phyloP scores from a whole-genome alignment of 2,329 filamentous ascomycete genomes.

The Juglanconis juglandina region DNA sequence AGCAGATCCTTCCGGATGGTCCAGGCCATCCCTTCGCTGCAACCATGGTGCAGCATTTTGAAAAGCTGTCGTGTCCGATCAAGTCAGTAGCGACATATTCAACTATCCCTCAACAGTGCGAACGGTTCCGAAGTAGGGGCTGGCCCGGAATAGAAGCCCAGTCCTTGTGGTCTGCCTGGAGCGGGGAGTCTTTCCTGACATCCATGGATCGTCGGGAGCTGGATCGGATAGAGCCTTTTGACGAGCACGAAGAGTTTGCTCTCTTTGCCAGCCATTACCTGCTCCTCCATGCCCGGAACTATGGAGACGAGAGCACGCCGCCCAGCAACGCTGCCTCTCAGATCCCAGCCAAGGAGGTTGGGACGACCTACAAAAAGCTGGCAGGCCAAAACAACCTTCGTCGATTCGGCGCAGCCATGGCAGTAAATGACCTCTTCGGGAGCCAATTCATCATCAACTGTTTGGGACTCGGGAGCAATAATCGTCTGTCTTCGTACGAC shows the following conservation, averaged over 20 bases:
- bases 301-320: background rate
- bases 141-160: slow-evolving; percentile 62
- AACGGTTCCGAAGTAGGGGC: slow-evolving; percentile 65
- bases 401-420: slow-evolving; percentile 58
- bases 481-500: slow-evolving; percentile 48
- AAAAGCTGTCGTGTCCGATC: slow-evolving; percentile 76
- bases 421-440: slow-evolving; percentile 35
- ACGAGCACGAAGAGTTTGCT: slow-evolving; percentile 78
- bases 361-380: slow-evolving; percentile 33
- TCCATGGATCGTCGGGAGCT: slow-evolving; percentile 57
- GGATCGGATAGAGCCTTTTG: slow-evolving; percentile 76
- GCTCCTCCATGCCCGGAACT: slow-evolving; percentile 62
- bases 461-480: slow-evolving; percentile 43
- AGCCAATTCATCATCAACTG: slow-evolving; percentile 42
- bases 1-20: slow-evolving; percentile 81
- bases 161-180: slow-evolving; percentile 83
- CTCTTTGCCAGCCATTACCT: slow-evolving; percentile 84
- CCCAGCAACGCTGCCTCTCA: background rate
- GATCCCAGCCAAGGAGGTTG: slow-evolving; percentile 7
- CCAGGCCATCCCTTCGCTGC: slow-evolving; percentile 75
- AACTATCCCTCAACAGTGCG: slow-evolving; percentile 59
- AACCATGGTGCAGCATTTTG: slow-evolving; percentile 81
- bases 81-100: slow-evolving; percentile 70
- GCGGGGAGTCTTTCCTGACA: slow-evolving; percentile 62
- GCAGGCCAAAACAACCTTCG: slow-evolving; percentile 44